phyloP scores from a whole-genome alignment of 768 basidiomycete genomes.

The Nidula microcarpa region DNA sequence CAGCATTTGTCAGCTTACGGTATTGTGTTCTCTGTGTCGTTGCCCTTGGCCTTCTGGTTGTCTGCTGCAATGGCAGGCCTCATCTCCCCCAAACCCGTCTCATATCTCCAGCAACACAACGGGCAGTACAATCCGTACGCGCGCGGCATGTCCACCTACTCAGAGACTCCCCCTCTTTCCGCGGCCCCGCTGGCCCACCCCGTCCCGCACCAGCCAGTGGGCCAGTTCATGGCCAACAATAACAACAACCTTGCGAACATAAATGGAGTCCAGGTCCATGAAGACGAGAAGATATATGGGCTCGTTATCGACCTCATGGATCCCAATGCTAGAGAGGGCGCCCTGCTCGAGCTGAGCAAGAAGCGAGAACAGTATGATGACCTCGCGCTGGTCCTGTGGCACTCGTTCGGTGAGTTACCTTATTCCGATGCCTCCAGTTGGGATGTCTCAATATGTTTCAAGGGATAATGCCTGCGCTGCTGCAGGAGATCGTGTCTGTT shows the following conservation, averaged over 20 bases:
- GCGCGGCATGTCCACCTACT: conserved; percentile 49
- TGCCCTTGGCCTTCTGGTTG: conserved; percentile 8
- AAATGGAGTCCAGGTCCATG: conserved; percentile 36
- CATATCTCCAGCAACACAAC: conserved; percentile 60
- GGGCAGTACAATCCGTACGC: conserved; percentile 59
- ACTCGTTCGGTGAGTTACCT: conserved; percentile 78
- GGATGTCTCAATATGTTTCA: background rate
- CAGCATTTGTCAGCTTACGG: too few relatives aligned
- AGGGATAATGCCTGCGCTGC: conserved; percentile 97
- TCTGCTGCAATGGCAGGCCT: conserved; percentile 54
- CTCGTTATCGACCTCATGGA: conserved; percentile 88
- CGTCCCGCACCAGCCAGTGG: conserved; percentile 45
- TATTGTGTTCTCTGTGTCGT: too few relatives aligned
- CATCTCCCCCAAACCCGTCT: conserved; percentile 58
- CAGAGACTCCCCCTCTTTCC: conserved; percentile 61
- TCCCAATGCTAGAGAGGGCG: conserved; percentile 79
- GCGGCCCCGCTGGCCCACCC: conserved; percentile 53
- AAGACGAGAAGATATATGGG: conserved; percentile 78
- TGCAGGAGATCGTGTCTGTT: conserved; percentile 98
- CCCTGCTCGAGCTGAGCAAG: conserved; percentile 94
- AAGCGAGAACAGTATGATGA: conserved; percentile 99
- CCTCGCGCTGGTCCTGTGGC: conserved; percentile 96
- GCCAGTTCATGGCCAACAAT: conserved; percentile 35
- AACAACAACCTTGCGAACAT: conserved; percentile 1
- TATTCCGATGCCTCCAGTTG: too few relatives aligned